A percentile compares a stretch with the other conserved stretches of the same genome.
phyloP scores from a whole-genome alignment of 371 early-diverging fungal genomes.

The Conidiobolus incongruus region DNA sequence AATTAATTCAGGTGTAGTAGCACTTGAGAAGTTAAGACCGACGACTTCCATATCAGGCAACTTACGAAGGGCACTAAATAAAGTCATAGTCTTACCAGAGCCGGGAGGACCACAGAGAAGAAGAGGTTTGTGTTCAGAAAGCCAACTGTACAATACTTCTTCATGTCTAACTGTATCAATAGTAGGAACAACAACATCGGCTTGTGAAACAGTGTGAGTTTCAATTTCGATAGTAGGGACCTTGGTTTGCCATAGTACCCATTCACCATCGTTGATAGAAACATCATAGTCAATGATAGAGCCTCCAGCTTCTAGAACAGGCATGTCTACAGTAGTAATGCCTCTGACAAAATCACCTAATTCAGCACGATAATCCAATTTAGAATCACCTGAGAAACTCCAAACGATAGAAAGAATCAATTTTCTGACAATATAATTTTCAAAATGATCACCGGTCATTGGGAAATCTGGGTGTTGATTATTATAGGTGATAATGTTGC shows the following conservation, averaged over 20 bases:
- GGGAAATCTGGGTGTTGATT: constrained; percentile 80
- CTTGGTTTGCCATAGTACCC: constrained; percentile 73
- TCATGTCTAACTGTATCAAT: constrained; percentile 95
- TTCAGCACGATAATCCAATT: constrained; percentile 41
- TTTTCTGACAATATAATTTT: constrained; percentile 57
- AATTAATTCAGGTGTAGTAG: constrained; percentile 88
- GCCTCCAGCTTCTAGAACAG: constrained; percentile 22
- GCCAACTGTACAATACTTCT: constrained; percentile 82
- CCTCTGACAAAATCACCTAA: constrained; percentile 69
- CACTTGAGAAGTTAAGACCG: constrained; percentile 94
- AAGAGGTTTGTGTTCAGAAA: constrained; percentile 85
- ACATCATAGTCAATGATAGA: constrained; percentile 88
- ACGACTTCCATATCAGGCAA: constrained; percentile 91
- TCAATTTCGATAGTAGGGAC: constrained; percentile 93
- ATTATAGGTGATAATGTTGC: constrained; percentile 74
- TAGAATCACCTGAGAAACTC: constrained; percentile 88
- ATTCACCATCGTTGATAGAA: constrained; percentile 49
- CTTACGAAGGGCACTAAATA: constrained; percentile 87
- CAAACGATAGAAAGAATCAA: constrained; percentile 70
- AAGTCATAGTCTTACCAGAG: constrained; percentile 97
- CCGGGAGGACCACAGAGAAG: constrained; percentile 97
- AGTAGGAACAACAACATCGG: constrained; percentile 94
- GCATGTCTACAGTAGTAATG: constrained; percentile 60
- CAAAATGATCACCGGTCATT: constrained; percentile 48
- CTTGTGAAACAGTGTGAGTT: constrained; percentile 75